A percentile compares a stretch with the other conserved stretches of the same genome.
phyloP scores from a whole-genome alignment of 2,329 filamentous ascomycete genomes.

The Monilinia fructicola region DNA sequence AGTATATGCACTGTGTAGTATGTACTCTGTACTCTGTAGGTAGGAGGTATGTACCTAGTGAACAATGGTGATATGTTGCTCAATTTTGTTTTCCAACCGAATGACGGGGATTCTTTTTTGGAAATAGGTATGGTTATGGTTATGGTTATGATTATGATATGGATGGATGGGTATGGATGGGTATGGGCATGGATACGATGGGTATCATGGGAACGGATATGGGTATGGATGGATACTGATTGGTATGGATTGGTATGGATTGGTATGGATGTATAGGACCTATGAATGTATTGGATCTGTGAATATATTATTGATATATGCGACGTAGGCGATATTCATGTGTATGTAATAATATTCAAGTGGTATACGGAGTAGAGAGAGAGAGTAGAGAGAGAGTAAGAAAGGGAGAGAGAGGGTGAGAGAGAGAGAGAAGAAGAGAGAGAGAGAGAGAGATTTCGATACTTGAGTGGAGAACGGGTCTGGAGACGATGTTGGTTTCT shows the following conservation, averaged over 20 bases:
- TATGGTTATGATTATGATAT: not conserved
- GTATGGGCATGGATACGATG: not conserved
- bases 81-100: constrained; percentile 16
- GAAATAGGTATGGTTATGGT: not conserved
- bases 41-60: too few relatives aligned
- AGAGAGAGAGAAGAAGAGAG: too few relatives aligned
- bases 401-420: too few relatives aligned
- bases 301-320: not conserved
- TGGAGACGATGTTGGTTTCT: constrained; percentile 3
- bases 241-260: too few relatives aligned
- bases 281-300: too few relatives aligned
- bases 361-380: too few relatives aligned
- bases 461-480: constrained; percentile 18
- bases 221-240: not conserved
- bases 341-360: not conserved
- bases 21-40: too few relatives aligned
- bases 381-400: too few relatives aligned
- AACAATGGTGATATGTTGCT: not conserved
- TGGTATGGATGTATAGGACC: too few relatives aligned
- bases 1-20: too few relatives aligned
- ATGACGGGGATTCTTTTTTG: constrained; percentile 13
- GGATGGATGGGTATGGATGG: not conserved
- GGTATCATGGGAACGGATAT: not conserved
- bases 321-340: constrained; percentile 7
- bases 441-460: not conserved